Conservation (phyloP, 805 yeast species). For the Candida adriatica region DNA sequence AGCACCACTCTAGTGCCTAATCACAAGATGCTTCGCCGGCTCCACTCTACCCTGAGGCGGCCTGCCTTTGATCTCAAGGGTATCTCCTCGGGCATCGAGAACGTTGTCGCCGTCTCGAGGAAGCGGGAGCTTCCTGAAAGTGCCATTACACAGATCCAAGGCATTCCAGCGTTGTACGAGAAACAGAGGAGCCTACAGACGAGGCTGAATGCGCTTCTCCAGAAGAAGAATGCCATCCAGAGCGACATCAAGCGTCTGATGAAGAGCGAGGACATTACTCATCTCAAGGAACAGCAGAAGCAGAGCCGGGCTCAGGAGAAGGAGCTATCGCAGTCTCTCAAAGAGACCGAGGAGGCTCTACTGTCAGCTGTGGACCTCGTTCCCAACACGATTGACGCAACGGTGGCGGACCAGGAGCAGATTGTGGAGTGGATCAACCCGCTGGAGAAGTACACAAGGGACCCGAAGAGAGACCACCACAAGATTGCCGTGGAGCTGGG, state of each 20-base stretch:
- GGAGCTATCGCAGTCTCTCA: constrained; percentile 11
- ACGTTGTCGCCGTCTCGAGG: constrained; percentile 24
- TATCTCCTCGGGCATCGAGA: constrained; percentile 24
- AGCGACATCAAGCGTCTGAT: constrained; percentile 20
- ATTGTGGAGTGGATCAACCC: constrained; percentile 49
- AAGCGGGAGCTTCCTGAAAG: constrained; percentile 25
- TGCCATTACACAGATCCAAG: constrained; percentile 20
- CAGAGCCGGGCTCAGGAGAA: constrained; percentile 19
- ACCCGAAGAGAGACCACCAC: constrained; percentile 49
- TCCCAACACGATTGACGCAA: constrained; percentile 55
- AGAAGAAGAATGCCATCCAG: constrained; percentile 24
- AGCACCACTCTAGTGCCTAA: too few relatives aligned
- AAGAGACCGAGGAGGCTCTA: constrained; percentile 30
- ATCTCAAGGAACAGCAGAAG: constrained; percentile 11
- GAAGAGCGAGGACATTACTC: constrained; percentile 11
- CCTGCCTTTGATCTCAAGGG: constrained; percentile 31
- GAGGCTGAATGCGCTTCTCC: constrained; percentile 24
- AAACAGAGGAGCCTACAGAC: constrained; percentile 15
- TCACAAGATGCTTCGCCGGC: too few relatives aligned
- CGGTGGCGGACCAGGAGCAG: constrained; percentile 37
- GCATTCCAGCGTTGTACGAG: constrained; percentile 24
- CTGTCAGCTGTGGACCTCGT: constrained; percentile 37
- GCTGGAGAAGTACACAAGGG: constrained; percentile 19
- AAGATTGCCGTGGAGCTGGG: constrained; percentile 61
- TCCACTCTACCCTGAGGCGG: constrained; percentile 20